These are phyloP conservation scores for Plenodomus lindquistii DNA, from an alignment of 2,329 filamentous ascomycete species.

Conservation along the genomic window DNA sequence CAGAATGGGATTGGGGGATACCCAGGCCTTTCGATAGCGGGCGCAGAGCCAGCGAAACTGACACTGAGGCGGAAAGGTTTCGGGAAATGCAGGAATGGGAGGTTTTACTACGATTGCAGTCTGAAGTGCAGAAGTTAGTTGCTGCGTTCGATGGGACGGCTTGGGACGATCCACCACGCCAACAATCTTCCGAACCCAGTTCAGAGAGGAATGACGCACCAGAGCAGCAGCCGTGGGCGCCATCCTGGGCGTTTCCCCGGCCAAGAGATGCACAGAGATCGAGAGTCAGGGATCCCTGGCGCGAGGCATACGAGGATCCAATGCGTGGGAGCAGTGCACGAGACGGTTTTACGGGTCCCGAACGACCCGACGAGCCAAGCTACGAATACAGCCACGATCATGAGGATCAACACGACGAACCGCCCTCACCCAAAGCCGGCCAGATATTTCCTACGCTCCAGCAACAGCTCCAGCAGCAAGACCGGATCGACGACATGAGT, in stretches of 20 bases:
- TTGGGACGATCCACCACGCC: slow-evolving; percentile 3
- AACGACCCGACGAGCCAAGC: slow-evolving; percentile 32
- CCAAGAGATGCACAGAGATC: slow-evolving; percentile 15
- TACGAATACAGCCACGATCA: slow-evolving; percentile 41
- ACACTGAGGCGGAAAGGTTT: slow-evolving; percentile 2
- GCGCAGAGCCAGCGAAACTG: not conserved
- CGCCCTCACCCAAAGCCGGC: slow-evolving; percentile 30
- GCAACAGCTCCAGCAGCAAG: not conserved
- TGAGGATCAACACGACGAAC: slow-evolving; percentile 40
- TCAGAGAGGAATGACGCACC: not conserved
- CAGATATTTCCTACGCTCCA: slow-evolving; percentile 3
- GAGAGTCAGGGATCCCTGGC: slow-evolving; percentile 52
- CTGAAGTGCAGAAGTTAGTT: slow-evolving; percentile 10
- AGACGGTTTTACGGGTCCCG: not conserved
- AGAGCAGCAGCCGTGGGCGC: slow-evolving; percentile 11
- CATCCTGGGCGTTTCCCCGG: slow-evolving; percentile 26
- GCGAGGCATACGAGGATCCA: slow-evolving; percentile 64
- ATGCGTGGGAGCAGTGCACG: slow-evolving; percentile 45
- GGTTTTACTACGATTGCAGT: slow-evolving; percentile 5
- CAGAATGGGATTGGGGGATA: slow-evolving; percentile 42
- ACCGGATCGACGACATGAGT: not conserved
- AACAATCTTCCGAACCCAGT: not conserved
- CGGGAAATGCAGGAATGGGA: slow-evolving; percentile 1
- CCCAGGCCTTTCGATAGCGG: slow-evolving; percentile 32
- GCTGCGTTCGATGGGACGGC: slow-evolving; percentile 9